A percentile compares a stretch with the other conserved stretches of the same genome.
Conservation (phyloP, 129 eudicot species). For the Ambrosia trifida region DNA sequence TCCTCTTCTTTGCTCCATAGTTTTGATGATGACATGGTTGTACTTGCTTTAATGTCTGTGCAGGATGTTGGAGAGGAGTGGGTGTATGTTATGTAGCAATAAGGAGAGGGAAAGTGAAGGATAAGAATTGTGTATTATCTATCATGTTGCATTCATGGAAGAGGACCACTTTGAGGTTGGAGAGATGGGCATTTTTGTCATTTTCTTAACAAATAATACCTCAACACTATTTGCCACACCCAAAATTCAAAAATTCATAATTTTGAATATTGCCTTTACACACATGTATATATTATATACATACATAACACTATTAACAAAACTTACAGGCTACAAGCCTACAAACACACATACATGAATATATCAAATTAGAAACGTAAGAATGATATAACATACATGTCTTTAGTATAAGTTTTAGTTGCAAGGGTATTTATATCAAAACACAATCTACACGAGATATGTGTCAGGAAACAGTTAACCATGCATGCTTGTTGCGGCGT, state of each 20-base stretch:
- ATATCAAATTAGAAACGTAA: no score
- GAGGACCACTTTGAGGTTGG: constrained; percentile 77
- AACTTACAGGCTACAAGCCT: no score
- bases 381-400: no score
- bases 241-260: background rate
- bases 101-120: constrained; percentile 34
- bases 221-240: constrained; percentile 22
- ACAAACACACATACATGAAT: no score
- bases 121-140: constrained; percentile 47
- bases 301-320: no score
- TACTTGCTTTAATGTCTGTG: constrained; percentile 20
- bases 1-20: constrained; percentile 93
- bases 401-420: no score
- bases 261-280: background rate
- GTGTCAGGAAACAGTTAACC: no score
- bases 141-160: constrained; percentile 59
- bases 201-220: constrained; percentile 39
- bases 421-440: no score
- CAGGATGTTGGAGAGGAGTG: constrained; percentile 12
- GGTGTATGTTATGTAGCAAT: constrained; percentile 18
- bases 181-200: constrained; percentile 78
- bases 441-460: no score
- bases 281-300: no score
- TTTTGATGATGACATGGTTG: constrained; percentile 48
- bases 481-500: no score